These are phyloP conservation scores for Rubia balearica DNA, from an alignment of 305 asterid genomes.

Conservation along the genomic window DNA sequence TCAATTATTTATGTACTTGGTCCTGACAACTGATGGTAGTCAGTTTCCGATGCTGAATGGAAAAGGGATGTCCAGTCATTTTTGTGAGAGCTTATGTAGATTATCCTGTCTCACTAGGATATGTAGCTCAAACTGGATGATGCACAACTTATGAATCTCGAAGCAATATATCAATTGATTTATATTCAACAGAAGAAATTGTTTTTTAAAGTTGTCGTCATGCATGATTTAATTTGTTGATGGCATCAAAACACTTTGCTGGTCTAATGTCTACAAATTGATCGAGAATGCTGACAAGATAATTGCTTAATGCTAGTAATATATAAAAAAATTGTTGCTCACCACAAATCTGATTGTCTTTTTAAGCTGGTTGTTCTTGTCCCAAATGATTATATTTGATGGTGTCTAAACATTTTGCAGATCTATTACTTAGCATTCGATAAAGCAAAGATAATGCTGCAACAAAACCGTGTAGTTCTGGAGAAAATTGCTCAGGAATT, in stretches of 20 bases:
- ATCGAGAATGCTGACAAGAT: slow-evolving; percentile 58
- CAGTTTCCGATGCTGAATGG: background rate
- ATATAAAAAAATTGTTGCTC: background rate
- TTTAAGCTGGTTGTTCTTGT: background rate
- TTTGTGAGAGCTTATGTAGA: background rate
- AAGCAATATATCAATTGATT: background rate
- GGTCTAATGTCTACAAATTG: slow-evolving; percentile 49
- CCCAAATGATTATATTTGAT: background rate
- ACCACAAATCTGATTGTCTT: background rate
- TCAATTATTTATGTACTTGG: background rate
- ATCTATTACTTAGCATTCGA: slow-evolving; percentile 72
- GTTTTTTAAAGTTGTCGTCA: background rate
- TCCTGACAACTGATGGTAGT: background rate
- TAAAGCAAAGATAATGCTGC: slow-evolving; percentile 66
- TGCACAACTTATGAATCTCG: background rate
- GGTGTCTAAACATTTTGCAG: slow-evolving; percentile 32
- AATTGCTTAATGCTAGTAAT: slow-evolving; percentile 29
- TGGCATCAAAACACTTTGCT: slow-evolving; percentile 23
- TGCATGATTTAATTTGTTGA: background rate
- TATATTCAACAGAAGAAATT: no score
- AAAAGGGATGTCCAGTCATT: background rate
- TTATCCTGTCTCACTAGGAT: background rate
- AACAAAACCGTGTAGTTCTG: slow-evolving; percentile 52
- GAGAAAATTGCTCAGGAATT: slow-evolving; percentile 86
- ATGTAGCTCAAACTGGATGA: background rate